Conservation (phyloP, 495 filamentous ascomycete genomes). For the Penicillium canariense region DNA sequence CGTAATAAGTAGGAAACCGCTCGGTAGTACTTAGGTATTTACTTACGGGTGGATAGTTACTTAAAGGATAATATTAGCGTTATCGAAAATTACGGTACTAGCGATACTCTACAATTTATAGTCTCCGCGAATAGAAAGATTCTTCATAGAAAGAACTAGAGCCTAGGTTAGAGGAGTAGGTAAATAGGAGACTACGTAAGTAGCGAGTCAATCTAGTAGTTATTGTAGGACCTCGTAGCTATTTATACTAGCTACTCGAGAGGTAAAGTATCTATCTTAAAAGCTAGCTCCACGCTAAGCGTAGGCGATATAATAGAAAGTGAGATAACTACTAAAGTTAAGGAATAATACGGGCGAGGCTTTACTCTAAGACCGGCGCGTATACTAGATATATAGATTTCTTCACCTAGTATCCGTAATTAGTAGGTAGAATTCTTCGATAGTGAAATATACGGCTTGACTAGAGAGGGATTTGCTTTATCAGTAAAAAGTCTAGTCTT, state of each 20-base stretch:
- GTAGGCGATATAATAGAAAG: not conserved
- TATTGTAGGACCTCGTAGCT: slow-evolving; percentile 36
- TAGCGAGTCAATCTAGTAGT: slow-evolving; percentile 34
- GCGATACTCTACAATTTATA: slow-evolving; percentile 42
- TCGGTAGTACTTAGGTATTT: slow-evolving; percentile 37
- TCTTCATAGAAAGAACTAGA: slow-evolving; percentile 36
- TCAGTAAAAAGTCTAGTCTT: too few species aligned
- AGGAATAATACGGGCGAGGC: not conserved
- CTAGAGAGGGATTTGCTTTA: too few species aligned
- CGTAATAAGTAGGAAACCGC: slow-evolving; percentile 39
- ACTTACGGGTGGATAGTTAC: slow-evolving; percentile 30
- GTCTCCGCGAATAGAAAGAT: slow-evolving; percentile 37
- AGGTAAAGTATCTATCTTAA: not conserved
- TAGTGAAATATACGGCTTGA: too few species aligned
- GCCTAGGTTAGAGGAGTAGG: slow-evolving; percentile 39
- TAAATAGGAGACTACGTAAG: slow-evolving; percentile 41
- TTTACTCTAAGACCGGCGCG: too few species aligned
- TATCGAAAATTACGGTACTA: slow-evolving; percentile 38
- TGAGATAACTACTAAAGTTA: not conserved
- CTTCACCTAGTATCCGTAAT: too few species aligned
- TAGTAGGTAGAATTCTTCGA: too few species aligned
- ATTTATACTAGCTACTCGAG: slow-evolving; percentile 15
- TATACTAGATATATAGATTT: too few species aligned
- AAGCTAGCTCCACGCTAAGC: not conserved
- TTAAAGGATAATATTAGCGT: slow-evolving; percentile 33